Base-by-base conservation (phyloP, 306 rosid species). In the Cajanus cajan region DNA sequence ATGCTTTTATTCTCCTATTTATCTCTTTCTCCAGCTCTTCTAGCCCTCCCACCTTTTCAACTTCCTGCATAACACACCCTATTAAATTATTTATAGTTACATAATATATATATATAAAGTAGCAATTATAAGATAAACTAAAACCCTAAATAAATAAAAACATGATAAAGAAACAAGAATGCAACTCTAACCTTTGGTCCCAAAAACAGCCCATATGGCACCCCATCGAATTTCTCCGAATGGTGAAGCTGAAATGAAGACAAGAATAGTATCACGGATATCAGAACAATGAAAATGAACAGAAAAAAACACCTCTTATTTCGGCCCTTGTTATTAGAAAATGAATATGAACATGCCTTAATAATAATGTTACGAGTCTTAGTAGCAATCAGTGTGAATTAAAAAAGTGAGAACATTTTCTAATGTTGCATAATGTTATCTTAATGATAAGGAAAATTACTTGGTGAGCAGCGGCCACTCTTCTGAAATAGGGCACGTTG, bases 181-280 rank as follows among this genome's bases (percentile, higher is more conserved):
- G 9, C 22, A 34, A 7, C 74, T n/a, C 89, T 24, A 52, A 94
- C 98, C 91, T 85, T 91, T 1, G 98, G 99, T 86, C 99, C 99
- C 77, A 96, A 82, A 89, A 96, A 96, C 83, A 96, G 82, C 51
- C 99, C 99, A 74, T 93, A 96, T 9, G 99, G 99, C 8, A 96
- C 98, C 25, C 99, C 98, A 5, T 89, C 6, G 85, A 93, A 96
- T 77, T 91, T 93, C 68, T 96, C 99, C 3, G 97, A 85, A 82
- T 93, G 99, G 83, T 96, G 99, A 67, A 96, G 94, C 99, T 96
- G 83, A 63, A 45, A 80, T 40, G 59, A 66, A 33, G 24, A 82
- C 52, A 84, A 82, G n/a, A 73, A 69, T 78, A 34, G 50, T 11
- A 85, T 79, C 69, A 67, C 43, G 79, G 67, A 24, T 4, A 63